phyloP scores from a whole-genome alignment of 371 early-diverging fungal genomes.

The Zopfochytrium polystomum region DNA sequence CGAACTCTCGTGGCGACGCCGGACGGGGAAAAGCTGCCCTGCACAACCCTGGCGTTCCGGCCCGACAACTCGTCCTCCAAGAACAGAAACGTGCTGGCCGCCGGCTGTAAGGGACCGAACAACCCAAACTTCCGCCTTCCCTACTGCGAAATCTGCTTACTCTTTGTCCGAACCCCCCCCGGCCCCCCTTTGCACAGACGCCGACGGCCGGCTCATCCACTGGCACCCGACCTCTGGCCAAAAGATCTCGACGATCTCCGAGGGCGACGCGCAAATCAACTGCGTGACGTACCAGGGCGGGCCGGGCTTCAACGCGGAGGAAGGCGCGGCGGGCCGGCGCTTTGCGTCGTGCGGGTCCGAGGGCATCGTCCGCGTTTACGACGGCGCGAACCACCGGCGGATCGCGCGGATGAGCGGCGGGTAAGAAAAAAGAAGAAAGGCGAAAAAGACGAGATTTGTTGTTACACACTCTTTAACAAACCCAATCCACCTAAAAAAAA shows the following conservation, averaged over 20 bases:
- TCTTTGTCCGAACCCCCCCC: not conserved
- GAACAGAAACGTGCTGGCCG: slow-evolving; percentile 42
- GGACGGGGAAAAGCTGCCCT: slow-evolving; percentile 25
- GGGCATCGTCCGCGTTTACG: slow-evolving; percentile 38
- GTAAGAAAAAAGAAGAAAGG: not conserved
- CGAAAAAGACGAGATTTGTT: too few relatives aligned
- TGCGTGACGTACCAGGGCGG: slow-evolving; percentile 30
- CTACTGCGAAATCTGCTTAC: not conserved
- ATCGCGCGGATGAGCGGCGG: slow-evolving; percentile 16
- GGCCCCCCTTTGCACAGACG: slow-evolving; percentile 26
- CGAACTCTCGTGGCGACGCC: slow-evolving; percentile 23
- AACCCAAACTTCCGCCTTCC: too few relatives aligned
- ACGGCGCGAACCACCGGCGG: slow-evolving; percentile 23
- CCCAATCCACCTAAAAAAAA: not conserved
- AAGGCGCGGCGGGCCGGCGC: slow-evolving; percentile 13
- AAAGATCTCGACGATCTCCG: slow-evolving; percentile 30
- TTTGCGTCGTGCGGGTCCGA: slow-evolving; percentile 47
- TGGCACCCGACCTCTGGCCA: slow-evolving; percentile 49
- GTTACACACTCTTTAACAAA: not conserved
- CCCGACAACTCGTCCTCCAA: slow-evolving; percentile 32
- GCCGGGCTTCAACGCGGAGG: not conserved
- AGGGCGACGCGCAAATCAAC: slow-evolving; percentile 37
- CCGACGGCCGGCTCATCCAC: slow-evolving; percentile 46
- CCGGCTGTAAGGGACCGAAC: slow-evolving; percentile 31
- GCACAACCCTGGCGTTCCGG: slow-evolving; percentile 41